Conservation (phyloP, 2,329 filamentous ascomycete genomes). For the Penicillium sp. region DNA sequence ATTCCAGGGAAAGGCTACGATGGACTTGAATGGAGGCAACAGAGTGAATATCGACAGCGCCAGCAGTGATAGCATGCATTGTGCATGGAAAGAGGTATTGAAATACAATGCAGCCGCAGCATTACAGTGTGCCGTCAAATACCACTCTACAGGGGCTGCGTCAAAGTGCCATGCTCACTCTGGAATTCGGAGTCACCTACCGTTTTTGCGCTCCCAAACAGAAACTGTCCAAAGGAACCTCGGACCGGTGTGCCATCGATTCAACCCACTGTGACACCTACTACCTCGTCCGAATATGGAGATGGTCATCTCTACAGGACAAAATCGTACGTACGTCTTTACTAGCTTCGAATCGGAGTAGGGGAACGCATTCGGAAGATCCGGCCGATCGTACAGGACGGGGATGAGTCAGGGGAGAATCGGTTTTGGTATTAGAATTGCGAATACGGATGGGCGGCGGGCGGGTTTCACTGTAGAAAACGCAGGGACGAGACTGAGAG, state of each 20-base stretch:
- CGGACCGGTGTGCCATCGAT: too few species aligned
- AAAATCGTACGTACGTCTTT: slow-evolving; percentile 7
- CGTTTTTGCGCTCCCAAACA: too few species aligned
- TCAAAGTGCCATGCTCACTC: background rate
- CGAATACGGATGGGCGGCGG: slow-evolving; percentile 19
- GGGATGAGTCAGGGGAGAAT: slow-evolving; percentile 11
- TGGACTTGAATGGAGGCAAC: background rate
- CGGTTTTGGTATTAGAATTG: slow-evolving; percentile 17
- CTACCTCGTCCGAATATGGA: too few species aligned
- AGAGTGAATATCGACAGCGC: too few species aligned
- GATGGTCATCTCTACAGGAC: background rate
- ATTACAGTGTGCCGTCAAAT: too few species aligned
- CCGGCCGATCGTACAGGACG: slow-evolving; percentile 18
- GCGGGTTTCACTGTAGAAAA: slow-evolving; percentile 19
- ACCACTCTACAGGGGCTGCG: background rate
- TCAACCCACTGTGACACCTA: too few species aligned
- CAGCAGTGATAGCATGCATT: too few species aligned
- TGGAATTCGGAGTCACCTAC: background rate
- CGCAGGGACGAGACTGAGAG: slow-evolving; percentile 11
- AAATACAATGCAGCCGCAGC: background rate
- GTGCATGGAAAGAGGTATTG: background rate
- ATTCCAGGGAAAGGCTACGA: background rate
- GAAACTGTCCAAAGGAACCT: background rate
- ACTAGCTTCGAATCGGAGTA: slow-evolving; percentile 10
- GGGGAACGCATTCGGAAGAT: slow-evolving; percentile 2